Evolutionary conservation across 192 early-diverging fungal genomes (phyloP).

Genomic region (Gamsiella multidivaricata): DNA sequence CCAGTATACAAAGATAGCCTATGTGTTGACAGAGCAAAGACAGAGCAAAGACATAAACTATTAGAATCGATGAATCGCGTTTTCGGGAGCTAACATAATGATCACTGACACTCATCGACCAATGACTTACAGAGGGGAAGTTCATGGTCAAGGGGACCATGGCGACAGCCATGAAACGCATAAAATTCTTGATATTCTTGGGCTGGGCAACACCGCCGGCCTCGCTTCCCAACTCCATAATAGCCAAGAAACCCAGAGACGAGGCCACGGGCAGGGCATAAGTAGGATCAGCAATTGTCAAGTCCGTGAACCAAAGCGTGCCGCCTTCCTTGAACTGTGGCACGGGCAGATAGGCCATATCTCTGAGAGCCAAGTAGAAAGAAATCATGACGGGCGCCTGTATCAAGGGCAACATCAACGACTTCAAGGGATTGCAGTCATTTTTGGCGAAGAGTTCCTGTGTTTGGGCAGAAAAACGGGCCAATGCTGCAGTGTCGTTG

Average conservation of each 20-base stretch:
- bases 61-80: no score
- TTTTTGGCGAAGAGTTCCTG: conserved; percentile 77
- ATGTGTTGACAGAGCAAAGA: conserved; percentile 4
- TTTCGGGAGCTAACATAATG: no score
- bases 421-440: conserved; percentile 73
- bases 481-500: conserved; percentile 66
- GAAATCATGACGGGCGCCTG: conserved; percentile 86
- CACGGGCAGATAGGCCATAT: conserved; percentile 83
- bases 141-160: conserved; percentile 51
- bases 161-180: conserved; percentile 56
- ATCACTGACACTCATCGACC: no score
- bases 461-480: conserved; percentile 51
- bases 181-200: conserved; percentile 46
- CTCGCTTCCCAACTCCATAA: conserved; percentile 72
- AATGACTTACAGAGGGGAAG: conserved; percentile 48
- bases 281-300: conserved; percentile 83
- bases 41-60: no score
- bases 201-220: conserved; percentile 37
- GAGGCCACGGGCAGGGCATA: conserved; percentile 85
- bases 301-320: conserved; percentile 85
- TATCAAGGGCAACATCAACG: conserved; percentile 68
- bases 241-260: conserved; percentile 73
- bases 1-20: conserved; percentile 90
- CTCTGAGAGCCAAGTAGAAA: conserved; percentile 85
- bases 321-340: conserved; percentile 86